These are phyloP conservation scores for Anisodus tanguticus DNA, from an alignment of 257 asterid genomes.

Conservation along the genomic window DNA sequence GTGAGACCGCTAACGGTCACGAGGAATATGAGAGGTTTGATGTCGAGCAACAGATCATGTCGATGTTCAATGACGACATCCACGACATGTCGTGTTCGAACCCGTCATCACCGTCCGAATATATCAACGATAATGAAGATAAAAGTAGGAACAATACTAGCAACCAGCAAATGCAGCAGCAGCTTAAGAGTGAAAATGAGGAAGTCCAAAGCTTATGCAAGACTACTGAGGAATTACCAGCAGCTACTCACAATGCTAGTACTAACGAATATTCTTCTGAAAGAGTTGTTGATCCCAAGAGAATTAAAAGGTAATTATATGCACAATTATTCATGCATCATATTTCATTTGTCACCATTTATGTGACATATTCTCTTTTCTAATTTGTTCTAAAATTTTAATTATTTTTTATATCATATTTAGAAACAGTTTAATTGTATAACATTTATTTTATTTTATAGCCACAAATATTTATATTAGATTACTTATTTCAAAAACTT, in stretches of 20 bases:
- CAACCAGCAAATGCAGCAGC: conserved; percentile 25
- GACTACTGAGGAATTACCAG: conserved; percentile 44
- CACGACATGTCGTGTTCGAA: conserved; percentile 55
- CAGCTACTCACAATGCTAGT: conserved; percentile 31
- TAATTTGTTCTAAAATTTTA: no score
- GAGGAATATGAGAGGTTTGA: conserved; percentile 68
- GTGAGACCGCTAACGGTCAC: neutral
- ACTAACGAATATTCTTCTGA: conserved; percentile 50
- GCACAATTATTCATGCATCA: neutral
- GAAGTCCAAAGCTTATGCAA: conserved; percentile 68
- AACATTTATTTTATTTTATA: neutral
- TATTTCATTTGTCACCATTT: no score
- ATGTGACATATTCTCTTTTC: no score
- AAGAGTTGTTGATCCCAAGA: conserved; percentile 74
- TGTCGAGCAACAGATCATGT: conserved; percentile 87
- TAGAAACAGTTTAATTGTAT: no score
- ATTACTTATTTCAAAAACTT: no score
- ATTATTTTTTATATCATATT: no score
- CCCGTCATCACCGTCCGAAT: conserved; percentile 80
- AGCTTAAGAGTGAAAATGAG: conserved; percentile 69
- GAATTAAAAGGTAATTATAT: conserved; percentile 71
- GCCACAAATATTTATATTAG: no score
- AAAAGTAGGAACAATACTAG: conserved; percentile 24
- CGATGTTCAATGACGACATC: conserved; percentile 70
- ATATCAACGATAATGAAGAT: conserved; percentile 66